Conservation (phyloP, 331 rosid genomes). For the Pyrus hybrid region DNA sequence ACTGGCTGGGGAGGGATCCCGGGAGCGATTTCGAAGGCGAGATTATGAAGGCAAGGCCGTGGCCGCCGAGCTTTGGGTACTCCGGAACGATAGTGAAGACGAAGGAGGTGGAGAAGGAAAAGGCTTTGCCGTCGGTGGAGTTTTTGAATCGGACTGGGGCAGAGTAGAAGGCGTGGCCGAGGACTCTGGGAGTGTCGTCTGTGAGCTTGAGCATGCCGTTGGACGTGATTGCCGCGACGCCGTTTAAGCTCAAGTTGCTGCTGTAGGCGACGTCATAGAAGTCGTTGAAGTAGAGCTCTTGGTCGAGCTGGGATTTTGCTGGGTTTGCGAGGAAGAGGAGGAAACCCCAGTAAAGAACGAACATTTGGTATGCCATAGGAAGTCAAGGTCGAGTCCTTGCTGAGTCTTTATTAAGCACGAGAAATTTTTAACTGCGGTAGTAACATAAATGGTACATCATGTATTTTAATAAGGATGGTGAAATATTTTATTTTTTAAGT, state of each 20-base stretch:
- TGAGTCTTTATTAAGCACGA: too few species aligned
- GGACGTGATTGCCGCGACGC: constrained; percentile 28
- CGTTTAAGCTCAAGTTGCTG: constrained; percentile 38
- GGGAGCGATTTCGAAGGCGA: constrained; percentile 31
- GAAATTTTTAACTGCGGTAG: too few species aligned
- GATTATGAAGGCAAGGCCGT: constrained; percentile 68
- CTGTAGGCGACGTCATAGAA: constrained; percentile 22
- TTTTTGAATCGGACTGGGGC: constrained; percentile 40
- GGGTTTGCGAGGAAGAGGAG: constrained; percentile 14
- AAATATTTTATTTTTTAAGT: too few species aligned
- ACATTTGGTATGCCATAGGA: constrained; percentile 26
- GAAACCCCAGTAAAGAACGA: constrained; percentile 12
- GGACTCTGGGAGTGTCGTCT: constrained; percentile 31
- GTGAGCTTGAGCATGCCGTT: constrained; percentile 44
- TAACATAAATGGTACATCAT: too few species aligned
- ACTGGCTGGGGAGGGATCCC: constrained; percentile 49
- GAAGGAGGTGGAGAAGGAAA: constrained; percentile 56
- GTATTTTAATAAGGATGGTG: too few species aligned
- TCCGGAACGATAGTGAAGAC: constrained; percentile 38
- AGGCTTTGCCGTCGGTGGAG: constrained; percentile 20
- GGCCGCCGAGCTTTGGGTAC: constrained; percentile 61
- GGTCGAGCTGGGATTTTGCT: constrained; percentile 9
- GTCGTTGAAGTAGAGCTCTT: constrained; percentile 38
- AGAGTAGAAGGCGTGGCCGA: constrained; percentile 63
- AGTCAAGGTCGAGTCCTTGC: too few species aligned